These are phyloP conservation scores for Candida tetrigidarum DNA, from an alignment of 1,139 yeast genomes.

Conservation along the genomic window DNA sequence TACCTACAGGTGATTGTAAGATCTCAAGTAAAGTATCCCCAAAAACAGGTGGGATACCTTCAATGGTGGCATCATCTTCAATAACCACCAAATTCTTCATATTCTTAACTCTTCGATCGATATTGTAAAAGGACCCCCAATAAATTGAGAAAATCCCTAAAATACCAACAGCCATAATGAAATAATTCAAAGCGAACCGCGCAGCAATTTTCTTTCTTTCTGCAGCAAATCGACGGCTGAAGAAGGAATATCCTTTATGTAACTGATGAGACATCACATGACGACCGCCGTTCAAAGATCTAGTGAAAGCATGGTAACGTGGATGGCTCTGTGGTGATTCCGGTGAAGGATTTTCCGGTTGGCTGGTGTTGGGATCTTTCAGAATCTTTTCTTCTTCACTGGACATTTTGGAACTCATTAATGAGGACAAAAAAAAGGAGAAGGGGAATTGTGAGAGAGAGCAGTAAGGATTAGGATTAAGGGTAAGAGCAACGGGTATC, in stretches of 20 bases:
- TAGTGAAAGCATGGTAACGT: background rate
- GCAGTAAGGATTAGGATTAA: background rate
- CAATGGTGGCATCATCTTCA: slow-evolving; percentile 34
- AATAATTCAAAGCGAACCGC: slow-evolving; percentile 23
- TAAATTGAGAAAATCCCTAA: slow-evolving; percentile 41
- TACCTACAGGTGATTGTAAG: slow-evolving; percentile 24
- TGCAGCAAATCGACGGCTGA: slow-evolving; percentile 18
- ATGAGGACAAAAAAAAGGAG: background rate
- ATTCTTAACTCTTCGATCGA: slow-evolving; percentile 32
- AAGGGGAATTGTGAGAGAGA: background rate
- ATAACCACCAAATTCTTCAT: slow-evolving; percentile 45
- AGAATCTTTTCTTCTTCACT: slow-evolving; percentile 5
- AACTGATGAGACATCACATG: background rate
- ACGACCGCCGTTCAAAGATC: background rate
- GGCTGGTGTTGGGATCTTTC: background rate
- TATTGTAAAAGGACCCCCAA: slow-evolving; percentile 47
- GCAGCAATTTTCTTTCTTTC: slow-evolving; percentile 25
- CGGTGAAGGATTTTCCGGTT: too few relatives aligned
- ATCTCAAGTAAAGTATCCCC: slow-evolving; percentile 26
- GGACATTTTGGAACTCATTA: slow-evolving; percentile 5
- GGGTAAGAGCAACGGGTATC: background rate
- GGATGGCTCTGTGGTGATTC: background rate
- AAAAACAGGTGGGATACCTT: slow-evolving; percentile 35
- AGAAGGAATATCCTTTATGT: slow-evolving; percentile 9
- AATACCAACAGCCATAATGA: slow-evolving; percentile 31